Evolutionary conservation across 2,329 filamentous ascomycete genomes (phyloP), one percentile per base, ranked within the genome.

Genomic region (Cryphonectria naterciae): DNA sequence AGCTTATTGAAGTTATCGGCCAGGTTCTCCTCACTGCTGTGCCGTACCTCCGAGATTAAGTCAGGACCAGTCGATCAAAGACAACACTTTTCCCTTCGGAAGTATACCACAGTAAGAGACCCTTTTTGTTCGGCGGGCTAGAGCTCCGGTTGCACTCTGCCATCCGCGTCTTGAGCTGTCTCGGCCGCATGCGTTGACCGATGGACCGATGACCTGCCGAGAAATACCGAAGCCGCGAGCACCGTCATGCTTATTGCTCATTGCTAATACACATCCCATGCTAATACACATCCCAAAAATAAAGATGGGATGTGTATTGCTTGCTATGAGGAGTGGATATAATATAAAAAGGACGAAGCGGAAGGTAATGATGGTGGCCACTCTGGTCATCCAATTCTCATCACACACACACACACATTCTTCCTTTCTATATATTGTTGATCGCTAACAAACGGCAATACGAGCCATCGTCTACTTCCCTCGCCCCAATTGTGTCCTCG

Each of bases 21-120:
- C 32, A 35, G 19, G 58, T 61, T 61, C 58, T 61, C 58, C 58
- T 61, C 58, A 61, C 58, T 22, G 58, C 28, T 37, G 58, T 61
- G 58, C 58, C 58, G 58, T 61, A 39, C 32, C 35, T 25, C 58
- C 58, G 58, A 61, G 58, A 61, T 58, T 15, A 4, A 28, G 13
- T 17, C 54, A 4, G 58, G 58, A 35, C 58, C 25, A 61, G 19
- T 32, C 32, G 28, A 58, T 28, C 28, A 61, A 19, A 49, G 7
- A 61, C 32, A 49, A 1, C 6, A 49, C 19, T n/a, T 49, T n/a
- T 15, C 1, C 19, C 4, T 10, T 22, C 4, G 28, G 17, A 17
- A 37, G 15, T 4, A 39, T 5, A 39, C 22, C 7, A 39, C 52
- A 56, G 52, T 2, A 49, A 8, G 7, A n/a, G 6, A 1, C 8